A percentile compares a stretch with the other conserved stretches of the same genome.
These are phyloP conservation scores for Penicillium egyptiacum DNA, from an alignment of 495 filamentous ascomycete genomes.

Conservation along the genomic window DNA sequence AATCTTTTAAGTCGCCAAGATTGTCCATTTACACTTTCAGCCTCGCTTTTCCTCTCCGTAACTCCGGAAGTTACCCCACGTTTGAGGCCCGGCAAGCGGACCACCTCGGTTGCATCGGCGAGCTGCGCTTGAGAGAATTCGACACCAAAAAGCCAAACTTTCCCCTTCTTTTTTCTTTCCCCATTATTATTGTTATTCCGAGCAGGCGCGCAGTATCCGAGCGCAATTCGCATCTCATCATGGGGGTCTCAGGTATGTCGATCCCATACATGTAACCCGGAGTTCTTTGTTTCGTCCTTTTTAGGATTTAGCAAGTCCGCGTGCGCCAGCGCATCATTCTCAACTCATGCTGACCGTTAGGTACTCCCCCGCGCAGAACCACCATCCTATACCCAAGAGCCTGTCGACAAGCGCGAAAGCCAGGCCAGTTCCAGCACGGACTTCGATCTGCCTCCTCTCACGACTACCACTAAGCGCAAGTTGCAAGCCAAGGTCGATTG, in stretches of 20 bases:
- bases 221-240: constrained; percentile 14
- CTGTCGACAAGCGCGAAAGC: constrained; percentile 30
- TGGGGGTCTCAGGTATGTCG: constrained; percentile 21
- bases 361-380: constrained; percentile 4
- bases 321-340: neutral
- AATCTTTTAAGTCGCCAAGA: constrained; percentile 6
- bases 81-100: neutral
- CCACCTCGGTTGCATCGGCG: neutral
- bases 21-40: neutral
- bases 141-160: constrained; percentile 4
- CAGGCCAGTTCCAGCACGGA: constrained; percentile 26
- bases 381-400: constrained; percentile 22
- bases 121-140: neutral
- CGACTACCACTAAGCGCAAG: constrained; percentile 64
- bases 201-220: neutral
- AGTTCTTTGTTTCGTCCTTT: neutral
- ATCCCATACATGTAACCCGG: neutral
- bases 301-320: neutral
- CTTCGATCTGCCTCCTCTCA: constrained; percentile 35
- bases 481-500: constrained; percentile 77
- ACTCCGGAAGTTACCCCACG: neutral
- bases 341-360: constrained; percentile 15
- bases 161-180: neutral
- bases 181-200: neutral
- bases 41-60: neutral